These are phyloP conservation scores for Xylaria bambusicola DNA, from an alignment of 495 filamentous ascomycete genomes.

Conservation along the genomic window DNA sequence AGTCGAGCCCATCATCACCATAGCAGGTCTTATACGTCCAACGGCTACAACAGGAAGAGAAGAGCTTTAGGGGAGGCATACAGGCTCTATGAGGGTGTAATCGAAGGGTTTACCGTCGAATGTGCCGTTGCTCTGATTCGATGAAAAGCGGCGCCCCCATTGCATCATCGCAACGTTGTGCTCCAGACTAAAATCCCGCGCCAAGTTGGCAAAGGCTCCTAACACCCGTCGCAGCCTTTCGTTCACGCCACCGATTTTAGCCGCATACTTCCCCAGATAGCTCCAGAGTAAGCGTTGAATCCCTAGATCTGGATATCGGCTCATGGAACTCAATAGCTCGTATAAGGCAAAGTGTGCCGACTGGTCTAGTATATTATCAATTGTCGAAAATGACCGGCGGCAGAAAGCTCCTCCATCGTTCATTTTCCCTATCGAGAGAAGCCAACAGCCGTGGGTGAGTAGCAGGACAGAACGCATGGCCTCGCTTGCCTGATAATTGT, in stretches of 20 bases:
- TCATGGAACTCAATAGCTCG: slow-evolving; percentile 28
- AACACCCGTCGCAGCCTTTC: slow-evolving; percentile 28
- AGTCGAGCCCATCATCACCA: too few relatives aligned
- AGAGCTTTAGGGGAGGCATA: too few relatives aligned
- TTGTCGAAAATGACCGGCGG: slow-evolving; percentile 24
- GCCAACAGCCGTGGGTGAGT: slow-evolving; percentile 33
- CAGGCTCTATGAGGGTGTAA: slow-evolving; percentile 33
- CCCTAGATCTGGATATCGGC: slow-evolving; percentile 31
- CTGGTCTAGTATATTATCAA: slow-evolving; percentile 29
- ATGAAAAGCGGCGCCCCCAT: slow-evolving; percentile 31
- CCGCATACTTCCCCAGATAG: slow-evolving; percentile 30
- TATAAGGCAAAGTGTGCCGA: slow-evolving; percentile 34
- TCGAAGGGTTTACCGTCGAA: slow-evolving; percentile 35
- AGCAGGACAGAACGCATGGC: slow-evolving; percentile 31
- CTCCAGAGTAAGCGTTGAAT: slow-evolving; percentile 33
- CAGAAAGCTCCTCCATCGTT: slow-evolving; percentile 28
- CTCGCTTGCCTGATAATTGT: slow-evolving; percentile 29
- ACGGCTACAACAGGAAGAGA: too few relatives aligned
- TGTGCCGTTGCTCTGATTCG: slow-evolving; percentile 27
- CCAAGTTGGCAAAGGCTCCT: slow-evolving; percentile 26
- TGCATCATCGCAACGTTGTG: slow-evolving; percentile 28
- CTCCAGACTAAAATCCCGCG: slow-evolving; percentile 24
- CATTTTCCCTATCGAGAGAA: slow-evolving; percentile 32
- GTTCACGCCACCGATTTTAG: slow-evolving; percentile 25
- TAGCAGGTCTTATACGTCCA: too few relatives aligned